Percentiles rank a stretch among this genome's conserved stretches.
These are phyloP conservation scores for Calophaca sinica DNA, from an alignment of 306 rosid species.

Conservation along the genomic window DNA sequence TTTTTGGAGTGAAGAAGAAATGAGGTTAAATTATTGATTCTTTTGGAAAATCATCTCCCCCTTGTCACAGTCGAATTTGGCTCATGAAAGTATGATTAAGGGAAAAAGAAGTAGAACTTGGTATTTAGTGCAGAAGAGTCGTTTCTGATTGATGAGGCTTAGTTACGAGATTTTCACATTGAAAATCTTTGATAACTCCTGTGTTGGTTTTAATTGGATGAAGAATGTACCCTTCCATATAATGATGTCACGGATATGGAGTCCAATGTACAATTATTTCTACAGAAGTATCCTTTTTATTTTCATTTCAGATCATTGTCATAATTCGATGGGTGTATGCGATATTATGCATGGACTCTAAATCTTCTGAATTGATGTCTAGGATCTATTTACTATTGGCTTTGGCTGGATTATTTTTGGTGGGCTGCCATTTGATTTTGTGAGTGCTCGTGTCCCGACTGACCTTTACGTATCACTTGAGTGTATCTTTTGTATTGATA, in stretches of 20 bases:
- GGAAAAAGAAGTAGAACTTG: neutral
- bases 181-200: neutral
- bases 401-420: conserved; percentile 92
- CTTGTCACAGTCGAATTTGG: neutral
- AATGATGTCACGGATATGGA: conserved; percentile 3
- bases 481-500: neutral
- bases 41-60: neutral
- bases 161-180: neutral
- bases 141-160: conserved; percentile 27
- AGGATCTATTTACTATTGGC: conserved; percentile 87
- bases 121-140: neutral
- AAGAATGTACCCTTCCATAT: conserved; percentile 4
- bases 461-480: neutral
- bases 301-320: conserved; percentile 1
- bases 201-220: conserved; percentile 1
- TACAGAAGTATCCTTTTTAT: neutral
- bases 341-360: conserved; percentile 20
- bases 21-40: neutral
- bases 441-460: conserved; percentile 39
- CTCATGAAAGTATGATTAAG: neutral
- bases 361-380: conserved; percentile 34
- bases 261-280: neutral
- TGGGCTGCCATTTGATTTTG: conserved; percentile 74
- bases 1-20: neutral
- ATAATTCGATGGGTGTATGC: conserved; percentile 5